Evolutionary conservation across 2,329 filamentous ascomycete genomes (phyloP).

Genomic region (Xylaria sp.): DNA sequence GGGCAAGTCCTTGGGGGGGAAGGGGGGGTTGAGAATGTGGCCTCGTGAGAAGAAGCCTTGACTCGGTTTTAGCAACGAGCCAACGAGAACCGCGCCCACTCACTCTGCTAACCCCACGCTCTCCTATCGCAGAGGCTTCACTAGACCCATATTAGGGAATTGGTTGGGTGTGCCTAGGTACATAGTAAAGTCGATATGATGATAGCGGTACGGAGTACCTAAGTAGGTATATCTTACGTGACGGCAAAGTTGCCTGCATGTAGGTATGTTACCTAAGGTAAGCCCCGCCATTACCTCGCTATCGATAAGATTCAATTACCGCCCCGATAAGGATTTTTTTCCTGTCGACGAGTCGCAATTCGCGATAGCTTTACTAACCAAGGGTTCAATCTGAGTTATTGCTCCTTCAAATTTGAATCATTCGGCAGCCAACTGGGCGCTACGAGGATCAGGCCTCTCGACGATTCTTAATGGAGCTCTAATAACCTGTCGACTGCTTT

Average conservation of each 20-base stretch:
- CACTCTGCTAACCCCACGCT: constrained; percentile 34
- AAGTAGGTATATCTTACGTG: no score
- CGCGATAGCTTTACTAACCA: constrained; percentile 23
- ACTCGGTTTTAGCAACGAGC: constrained; percentile 31
- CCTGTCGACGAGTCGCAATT: constrained; percentile 20
- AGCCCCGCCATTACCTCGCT: constrained; percentile 18
- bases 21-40: constrained; percentile 25
- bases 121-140: constrained; percentile 23
- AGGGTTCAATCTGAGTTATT: constrained; percentile 9
- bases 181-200: not conserved
- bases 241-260: not conserved
- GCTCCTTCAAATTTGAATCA: constrained; percentile 6
- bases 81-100: constrained; percentile 38
- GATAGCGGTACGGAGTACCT: not conserved
- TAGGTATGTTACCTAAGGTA: not conserved
- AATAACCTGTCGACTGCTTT: constrained; percentile 7
- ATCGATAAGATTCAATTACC: constrained; percentile 30
- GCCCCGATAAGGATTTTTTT: constrained; percentile 45
- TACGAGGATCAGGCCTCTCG: constrained; percentile 6
- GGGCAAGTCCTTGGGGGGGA: constrained; percentile 24
- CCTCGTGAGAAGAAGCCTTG: constrained; percentile 32
- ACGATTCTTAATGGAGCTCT: not conserved
- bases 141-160: constrained; percentile 1
- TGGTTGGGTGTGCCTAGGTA: not conserved
- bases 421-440: not conserved